A percentile compares a stretch with the other conserved stretches of the same genome.
phyloP scores from a whole-genome alignment of 345 rosid species.

The Conringia planisiliqua region DNA sequence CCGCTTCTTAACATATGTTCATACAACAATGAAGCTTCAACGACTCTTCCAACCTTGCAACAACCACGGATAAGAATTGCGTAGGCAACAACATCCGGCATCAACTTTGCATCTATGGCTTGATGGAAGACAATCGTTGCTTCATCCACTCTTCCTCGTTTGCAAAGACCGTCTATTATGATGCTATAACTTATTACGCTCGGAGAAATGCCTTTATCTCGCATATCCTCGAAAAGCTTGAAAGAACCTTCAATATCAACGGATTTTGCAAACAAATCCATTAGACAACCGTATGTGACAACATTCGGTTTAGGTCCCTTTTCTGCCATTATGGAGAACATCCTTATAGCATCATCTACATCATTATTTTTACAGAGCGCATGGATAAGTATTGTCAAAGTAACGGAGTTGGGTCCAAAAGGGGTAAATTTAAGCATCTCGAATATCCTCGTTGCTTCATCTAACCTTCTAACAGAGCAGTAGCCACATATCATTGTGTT shows the following conservation, averaged over 20 bases:
- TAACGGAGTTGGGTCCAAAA: slow-evolving; percentile 39
- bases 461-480: slow-evolving; percentile 38
- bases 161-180: slow-evolving; percentile 51
- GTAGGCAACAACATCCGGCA: slow-evolving; percentile 53
- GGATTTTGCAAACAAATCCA: slow-evolving; percentile 47
- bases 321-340: slow-evolving; percentile 43
- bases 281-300: slow-evolving; percentile 48
- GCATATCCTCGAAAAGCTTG: slow-evolving; percentile 48
- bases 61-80: slow-evolving; percentile 45
- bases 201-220: slow-evolving; percentile 40
- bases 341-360: slow-evolving; percentile 38
- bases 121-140: slow-evolving; percentile 38
- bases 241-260: slow-evolving; percentile 34
- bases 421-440: slow-evolving; percentile 30
- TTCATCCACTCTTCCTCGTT: slow-evolving; percentile 40
- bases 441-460: slow-evolving; percentile 39
- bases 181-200: slow-evolving; percentile 50
- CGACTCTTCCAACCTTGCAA: slow-evolving; percentile 45
- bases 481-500: slow-evolving; percentile 52
- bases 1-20: slow-evolving; percentile 39
- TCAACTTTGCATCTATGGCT: slow-evolving; percentile 33
- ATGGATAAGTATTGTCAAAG: slow-evolving; percentile 49
- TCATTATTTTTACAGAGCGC: slow-evolving; percentile 46
- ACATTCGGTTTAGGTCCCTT: slow-evolving; percentile 41
- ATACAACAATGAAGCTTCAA: slow-evolving; percentile 43